Conservation (phyloP, 2,329 filamentous ascomycete genomes). For the Venturia nashicola region DNA sequence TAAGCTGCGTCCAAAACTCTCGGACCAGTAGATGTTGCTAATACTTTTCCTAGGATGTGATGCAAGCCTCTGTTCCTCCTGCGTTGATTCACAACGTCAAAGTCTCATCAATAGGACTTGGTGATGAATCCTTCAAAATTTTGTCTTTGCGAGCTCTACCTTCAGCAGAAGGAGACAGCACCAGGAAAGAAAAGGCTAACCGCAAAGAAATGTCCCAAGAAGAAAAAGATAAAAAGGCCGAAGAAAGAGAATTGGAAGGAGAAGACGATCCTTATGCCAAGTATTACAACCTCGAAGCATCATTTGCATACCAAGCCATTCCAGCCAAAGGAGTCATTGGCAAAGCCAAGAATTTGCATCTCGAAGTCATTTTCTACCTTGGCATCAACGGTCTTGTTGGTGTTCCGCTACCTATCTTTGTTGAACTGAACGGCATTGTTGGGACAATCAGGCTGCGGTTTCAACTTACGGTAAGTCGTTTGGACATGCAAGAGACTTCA, state of each 20-base stretch:
- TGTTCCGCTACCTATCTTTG: constrained; percentile 49
- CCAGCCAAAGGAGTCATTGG: constrained; percentile 46
- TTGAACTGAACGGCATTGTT: constrained; percentile 60
- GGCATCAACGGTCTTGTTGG: constrained; percentile 25
- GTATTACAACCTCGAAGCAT: constrained; percentile 67
- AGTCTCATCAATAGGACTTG: constrained; percentile 63
- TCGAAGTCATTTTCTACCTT: constrained; percentile 61
- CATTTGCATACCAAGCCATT: constrained; percentile 58
- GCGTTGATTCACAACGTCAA: constrained; percentile 61
- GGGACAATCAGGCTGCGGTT: constrained; percentile 56
- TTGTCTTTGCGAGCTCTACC: constrained; percentile 62
- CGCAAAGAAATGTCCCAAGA: constrained; percentile 11
- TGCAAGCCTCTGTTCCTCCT: constrained; percentile 61
- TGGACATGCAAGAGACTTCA: neutral
- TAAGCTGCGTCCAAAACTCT: neutral
- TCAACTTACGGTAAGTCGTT: constrained; percentile 41
- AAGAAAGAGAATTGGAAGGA: constrained; percentile 46
- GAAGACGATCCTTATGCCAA: constrained; percentile 50
- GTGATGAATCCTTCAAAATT: constrained; percentile 57
- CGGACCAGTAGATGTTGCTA: neutral
- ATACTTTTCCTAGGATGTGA: constrained; percentile 42
- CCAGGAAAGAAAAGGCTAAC: constrained; percentile 16
- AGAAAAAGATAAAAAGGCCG: constrained; percentile 22
- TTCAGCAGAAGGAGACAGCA: constrained; percentile 39
- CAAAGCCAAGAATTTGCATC: constrained; percentile 60